phyloP scores from a whole-genome alignment of 169 alveolate genomes.

The Theileria orientalis region DNA sequence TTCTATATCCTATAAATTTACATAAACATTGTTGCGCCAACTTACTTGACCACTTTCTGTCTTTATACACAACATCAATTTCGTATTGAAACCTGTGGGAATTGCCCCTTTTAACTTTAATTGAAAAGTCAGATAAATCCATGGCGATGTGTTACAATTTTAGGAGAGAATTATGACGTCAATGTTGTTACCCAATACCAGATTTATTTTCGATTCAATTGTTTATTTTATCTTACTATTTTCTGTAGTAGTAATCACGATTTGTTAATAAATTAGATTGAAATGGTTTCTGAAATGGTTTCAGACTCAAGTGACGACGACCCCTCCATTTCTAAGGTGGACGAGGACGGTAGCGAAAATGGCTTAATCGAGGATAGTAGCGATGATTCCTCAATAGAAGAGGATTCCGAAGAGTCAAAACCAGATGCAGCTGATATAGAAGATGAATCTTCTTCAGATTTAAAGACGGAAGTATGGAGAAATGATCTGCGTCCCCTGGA shows the following conservation, averaged over 20 bases:
- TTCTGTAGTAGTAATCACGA: too few relatives aligned
- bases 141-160: slow-evolving; percentile 6
- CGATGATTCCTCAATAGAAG: slow-evolving; percentile 9
- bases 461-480: slow-evolving; percentile 36
- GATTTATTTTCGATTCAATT: too few relatives aligned
- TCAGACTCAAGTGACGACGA: too few relatives aligned
- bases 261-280: too few relatives aligned
- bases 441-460: neutral
- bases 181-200: slow-evolving; percentile 1
- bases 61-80: slow-evolving; percentile 18
- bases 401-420: neutral
- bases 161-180: neutral
- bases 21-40: neutral
- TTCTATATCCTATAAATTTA: slow-evolving; percentile 36
- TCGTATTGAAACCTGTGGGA: slow-evolving; percentile 23
- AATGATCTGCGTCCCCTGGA: slow-evolving; percentile 56
- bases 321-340: neutral
- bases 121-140: slow-evolving; percentile 20
- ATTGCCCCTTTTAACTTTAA: slow-evolving; percentile 17
- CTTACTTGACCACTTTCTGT: slow-evolving; percentile 27
- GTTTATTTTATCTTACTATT: too few relatives aligned
- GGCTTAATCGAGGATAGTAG: neutral
- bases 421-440: slow-evolving; percentile 11
- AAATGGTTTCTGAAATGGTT: too few relatives aligned
- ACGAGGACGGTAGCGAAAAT: neutral